Base-by-base conservation (phyloP, 2,329 filamentous ascomycete genomes). In the Aspergillus sp. region DNA sequence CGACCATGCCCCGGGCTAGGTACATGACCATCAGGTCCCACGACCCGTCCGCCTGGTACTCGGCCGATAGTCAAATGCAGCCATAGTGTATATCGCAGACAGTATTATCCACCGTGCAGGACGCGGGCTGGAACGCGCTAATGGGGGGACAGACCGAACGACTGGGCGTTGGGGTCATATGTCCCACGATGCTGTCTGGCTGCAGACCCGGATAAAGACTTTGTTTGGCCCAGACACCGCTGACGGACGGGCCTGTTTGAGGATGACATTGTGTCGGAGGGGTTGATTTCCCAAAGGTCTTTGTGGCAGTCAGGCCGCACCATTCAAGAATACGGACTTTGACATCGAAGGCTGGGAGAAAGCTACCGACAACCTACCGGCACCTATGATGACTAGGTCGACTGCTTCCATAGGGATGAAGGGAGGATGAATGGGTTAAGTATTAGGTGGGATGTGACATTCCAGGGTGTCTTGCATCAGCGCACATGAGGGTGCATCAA, bases 251-350 rank as follows among this genome's bases (percentile, higher is more conserved):
- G 75, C 73, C 4, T 74, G 69, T 49, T 88, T 85, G 40, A 86
- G 69, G 23, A 88, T 61, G 1, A 75, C 71, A 25, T 0, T 76
- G 77, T 40, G 74, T 70, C 19, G 71, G 60, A 1, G 83, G 83
- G 58, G 85, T 74, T 31, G 83, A 64, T 58, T 80, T 71, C 49
- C 79, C 77, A 61, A 80, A 82, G 16, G 79, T 78, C 66, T 84
- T 84, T 20, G 83, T 83, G 20, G 78, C 75, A 3, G 50, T 47
- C 2, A 58, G 50, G 11, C 55, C 55, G 19, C 45, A 45, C 50
- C 53, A 58, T 40, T 16, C 36, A 10, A n/a, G 36, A n/a, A n/a
- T n/a, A n/a, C n/a, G n/a, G n/a, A n/a, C n/a, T n/a, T n/a, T n/a
- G n/a, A n/a, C n/a, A n/a, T n/a, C n/a, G n/a, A n/a, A n/a, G n/a